Evolutionary conservation across 768 basidiomycete species (phyloP).

Genomic region (Amanita rubescens): DNA sequence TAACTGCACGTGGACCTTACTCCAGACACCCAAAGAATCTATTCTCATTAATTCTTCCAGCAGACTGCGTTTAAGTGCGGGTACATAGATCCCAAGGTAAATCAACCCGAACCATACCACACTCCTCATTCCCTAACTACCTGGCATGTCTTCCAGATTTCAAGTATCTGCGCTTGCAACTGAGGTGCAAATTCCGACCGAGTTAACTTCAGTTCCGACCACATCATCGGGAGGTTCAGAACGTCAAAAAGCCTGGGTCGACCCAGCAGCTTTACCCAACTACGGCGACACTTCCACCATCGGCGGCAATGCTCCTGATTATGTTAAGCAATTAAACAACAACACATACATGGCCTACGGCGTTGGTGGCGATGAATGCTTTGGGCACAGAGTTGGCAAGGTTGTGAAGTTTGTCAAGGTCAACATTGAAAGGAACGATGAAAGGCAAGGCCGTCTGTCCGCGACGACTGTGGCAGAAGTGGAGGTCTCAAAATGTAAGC

Average conservation of each 20-base stretch:
- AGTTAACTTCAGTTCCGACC: slow-evolving; percentile 16
- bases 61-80: neutral
- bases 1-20: slow-evolving; percentile 11
- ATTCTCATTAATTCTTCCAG: neutral
- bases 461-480: slow-evolving; percentile 59
- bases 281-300: slow-evolving; percentile 49
- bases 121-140: neutral
- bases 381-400: slow-evolving; percentile 55
- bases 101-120: neutral
- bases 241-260: slow-evolving; percentile 46
- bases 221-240: slow-evolving; percentile 18
- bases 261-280: slow-evolving; percentile 55
- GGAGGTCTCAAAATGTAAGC: slow-evolving; percentile 51
- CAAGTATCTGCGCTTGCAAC: slow-evolving; percentile 19
- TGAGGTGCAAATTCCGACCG: slow-evolving; percentile 21
- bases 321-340: slow-evolving; percentile 57
- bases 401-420: slow-evolving; percentile 56
- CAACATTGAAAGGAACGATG: slow-evolving; percentile 37
- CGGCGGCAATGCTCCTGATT: slow-evolving; percentile 54
- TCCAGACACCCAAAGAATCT: slow-evolving; percentile 3
- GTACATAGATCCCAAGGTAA: slow-evolving; percentile 4
- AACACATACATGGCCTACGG: slow-evolving; percentile 67
- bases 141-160: slow-evolving; percentile 27
- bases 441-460: slow-evolving; percentile 45
- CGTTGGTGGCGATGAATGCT: slow-evolving; percentile 55